These are phyloP conservation scores for Fusarium ambrosium DNA, from an alignment of 2,329 filamentous ascomycete genomes.

Conservation along the genomic window DNA sequence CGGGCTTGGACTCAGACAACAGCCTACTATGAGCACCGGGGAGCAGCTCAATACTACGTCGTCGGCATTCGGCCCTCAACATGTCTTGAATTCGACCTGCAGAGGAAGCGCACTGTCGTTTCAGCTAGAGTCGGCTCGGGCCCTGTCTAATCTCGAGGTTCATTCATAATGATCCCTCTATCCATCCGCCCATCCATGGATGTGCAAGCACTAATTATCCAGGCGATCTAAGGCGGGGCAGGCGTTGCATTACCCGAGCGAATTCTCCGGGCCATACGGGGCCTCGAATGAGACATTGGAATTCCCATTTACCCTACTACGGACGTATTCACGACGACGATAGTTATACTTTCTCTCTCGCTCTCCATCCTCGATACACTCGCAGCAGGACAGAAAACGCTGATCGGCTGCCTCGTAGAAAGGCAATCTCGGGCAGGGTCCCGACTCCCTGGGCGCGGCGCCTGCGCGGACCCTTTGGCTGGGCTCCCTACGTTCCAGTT, in stretches of 20 bases:
- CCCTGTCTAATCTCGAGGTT: slow-evolving; percentile 15
- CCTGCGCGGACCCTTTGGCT: slow-evolving; percentile 26
- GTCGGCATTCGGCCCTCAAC: background rate
- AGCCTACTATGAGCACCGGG: background rate
- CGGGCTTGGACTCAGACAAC: background rate
- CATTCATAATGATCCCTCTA: background rate
- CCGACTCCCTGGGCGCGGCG: slow-evolving; percentile 40
- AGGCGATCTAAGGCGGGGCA: background rate
- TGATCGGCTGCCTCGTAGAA: slow-evolving; percentile 13
- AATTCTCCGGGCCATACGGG: slow-evolving; percentile 22
- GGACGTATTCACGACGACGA: background rate
- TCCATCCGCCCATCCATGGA: background rate
- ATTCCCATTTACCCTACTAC: background rate
- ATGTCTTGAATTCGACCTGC: background rate
- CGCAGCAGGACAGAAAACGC: background rate
- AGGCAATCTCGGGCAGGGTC: slow-evolving; percentile 25
- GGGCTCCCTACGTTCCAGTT: slow-evolving; percentile 6
- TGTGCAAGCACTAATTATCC: background rate
- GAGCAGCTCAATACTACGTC: background rate
- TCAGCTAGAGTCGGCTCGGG: slow-evolving; percentile 23
- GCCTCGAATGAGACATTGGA: background rate
- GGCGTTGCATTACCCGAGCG: slow-evolving; percentile 23
- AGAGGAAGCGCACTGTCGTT: slow-evolving; percentile 13
- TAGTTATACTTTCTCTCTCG: background rate
- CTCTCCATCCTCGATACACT: background rate